Base-by-base conservation (phyloP, 78 protist species). In the Chrysochromulina parva region DNA sequence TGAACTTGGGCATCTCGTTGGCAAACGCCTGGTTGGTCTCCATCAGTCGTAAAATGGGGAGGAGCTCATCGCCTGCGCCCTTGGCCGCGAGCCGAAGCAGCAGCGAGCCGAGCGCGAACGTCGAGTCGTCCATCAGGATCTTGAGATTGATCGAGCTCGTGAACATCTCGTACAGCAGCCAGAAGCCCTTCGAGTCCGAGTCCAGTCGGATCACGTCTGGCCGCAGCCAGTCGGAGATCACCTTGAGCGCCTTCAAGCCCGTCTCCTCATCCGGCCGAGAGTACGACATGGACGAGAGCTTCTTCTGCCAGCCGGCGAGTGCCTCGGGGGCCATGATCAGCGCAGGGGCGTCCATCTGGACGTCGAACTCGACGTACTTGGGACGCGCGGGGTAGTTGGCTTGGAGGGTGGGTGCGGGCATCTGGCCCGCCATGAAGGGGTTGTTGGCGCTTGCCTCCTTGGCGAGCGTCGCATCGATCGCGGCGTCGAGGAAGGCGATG, bases 91-190 rank as follows among this genome's bases (percentile, higher is more conserved):
- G 4, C 38, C 82, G 82, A 13, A 74, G 82, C n/a, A 74, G 82
- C 14, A 74, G 2, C 16, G 82, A 2, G 19, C 82, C 82, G 16
- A 74, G 26, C 28, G 3, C 57, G 57, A 48, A 19, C 24, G 82
- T 5, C n/a, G n/a, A 10, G 55, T 74, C 82, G n/a, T 74, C 82
- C 20, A 74, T 10, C 28, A 74, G 22, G 55, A 74, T 48, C 14
- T 19, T 6, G 10, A 74, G 6, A 3, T 7, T 48, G 57, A 74
- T 53, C 57, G 57, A 48, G 82, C 82, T 55, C 4, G 82, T 74
- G n/a, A 74, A 3, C 26, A 74, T 53, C 55, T 74, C 82, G 82
- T 74, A 74, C 26, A 74, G 53, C 57, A 74, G 55, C 82, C 82
- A 74, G 24, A 74, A 74, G 82, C 82, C 82, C 24, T 3, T 13